Evolutionary conservation across 345 rosid genomes (phyloP), one percentile per base, ranked within the genome.

Genomic region (Hibiscus syriacus): DNA sequence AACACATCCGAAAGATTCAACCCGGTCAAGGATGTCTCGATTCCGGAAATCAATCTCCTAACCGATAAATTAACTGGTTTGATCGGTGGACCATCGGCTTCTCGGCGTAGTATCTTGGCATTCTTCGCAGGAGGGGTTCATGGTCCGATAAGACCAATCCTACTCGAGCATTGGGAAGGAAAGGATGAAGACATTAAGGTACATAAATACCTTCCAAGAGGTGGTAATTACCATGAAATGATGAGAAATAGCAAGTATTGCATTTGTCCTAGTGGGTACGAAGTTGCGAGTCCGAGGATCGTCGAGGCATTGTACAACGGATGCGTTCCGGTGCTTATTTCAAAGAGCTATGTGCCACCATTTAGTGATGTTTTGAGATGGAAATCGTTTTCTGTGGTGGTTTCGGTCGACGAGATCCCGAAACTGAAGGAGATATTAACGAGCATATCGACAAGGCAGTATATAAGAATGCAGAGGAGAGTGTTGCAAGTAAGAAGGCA

Each of bases 61-160:
- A 23, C 29, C 12, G 57, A 23, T 23, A 54, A 54, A 25, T 23
- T 54, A 54, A 54, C 57, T 0, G 57, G 57, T 23, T 54, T 54
- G 57, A 54, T 54, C 0, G 57, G 57, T 12, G 57, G 57, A 54
- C 57, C 57, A 54, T 54, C 57, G 16, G n/a, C 57, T 2, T 92
- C 98, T 0, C 79, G 11, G 53, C 87, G 97, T 52, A 64, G 86
- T 0, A 79, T 87, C 79, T 78, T 92, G 43, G 98, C 98, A 27
- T 92, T 92, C 87, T 92, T 90, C 11, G 97, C 98, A 0, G 97
- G 96, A 29, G 97, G 93, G 10, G 80, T 88, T 64, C 98, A 92
- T 12, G 98, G 98, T 60, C 92, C 92, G 1, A 81, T 92, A 10
- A 81, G 98, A 52, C 92, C 97, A 0, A 45, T 92, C 32, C 80